Evolutionary conservation across 2,329 filamentous ascomycete species (phyloP), one percentile per base, ranked within the genome.

Genomic region (Cladosporium sp.): DNA sequence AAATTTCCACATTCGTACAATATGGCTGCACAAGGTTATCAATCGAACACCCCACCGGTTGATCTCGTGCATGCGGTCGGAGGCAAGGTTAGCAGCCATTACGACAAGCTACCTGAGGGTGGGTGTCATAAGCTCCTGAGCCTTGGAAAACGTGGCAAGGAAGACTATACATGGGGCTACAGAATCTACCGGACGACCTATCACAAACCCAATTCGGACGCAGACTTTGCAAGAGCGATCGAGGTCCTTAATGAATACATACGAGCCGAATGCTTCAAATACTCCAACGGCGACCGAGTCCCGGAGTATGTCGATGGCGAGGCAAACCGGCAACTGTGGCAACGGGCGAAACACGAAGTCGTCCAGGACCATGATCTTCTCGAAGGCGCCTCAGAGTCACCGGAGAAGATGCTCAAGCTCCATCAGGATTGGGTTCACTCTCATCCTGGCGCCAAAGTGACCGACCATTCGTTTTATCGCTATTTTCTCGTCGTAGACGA

Each of bases 121-220:
- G 40, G 40, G 2, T 43, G 40, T 13, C 25, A 32, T 16, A 43
- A 43, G 13, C 25, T 43, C 18, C 18, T 35, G 7, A 22, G 13
- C 11, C 40, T 43, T 15, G 29, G 29, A 18, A 30, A 27, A 19
- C 22, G 25, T 42, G 22, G n/a, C 30, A 9, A 32, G 13, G 12
- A 15, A 7, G 12, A n/a, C 2, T 38, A 46, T n/a, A 46, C 32
- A 27, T 46, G 43, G 43, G 43, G 32, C 20, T 38, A 38, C 43
- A 46, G 33, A 38, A 29, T 38, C 32, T 46, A 38, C 33, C 43
- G 32, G 9, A 46, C 43, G 8, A 46, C 43, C 43, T 46, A 46
- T 3, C 11, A 19, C 11, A 22, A 27, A 13, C 15, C 33, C 3
- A 29, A 46, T 11, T 46, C 20, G 20, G 33, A 38, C 19, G 22